Evolutionary conservation across 352 stramenopile species (phyloP).

Genomic region (Phytophthora niederhauseri): DNA sequence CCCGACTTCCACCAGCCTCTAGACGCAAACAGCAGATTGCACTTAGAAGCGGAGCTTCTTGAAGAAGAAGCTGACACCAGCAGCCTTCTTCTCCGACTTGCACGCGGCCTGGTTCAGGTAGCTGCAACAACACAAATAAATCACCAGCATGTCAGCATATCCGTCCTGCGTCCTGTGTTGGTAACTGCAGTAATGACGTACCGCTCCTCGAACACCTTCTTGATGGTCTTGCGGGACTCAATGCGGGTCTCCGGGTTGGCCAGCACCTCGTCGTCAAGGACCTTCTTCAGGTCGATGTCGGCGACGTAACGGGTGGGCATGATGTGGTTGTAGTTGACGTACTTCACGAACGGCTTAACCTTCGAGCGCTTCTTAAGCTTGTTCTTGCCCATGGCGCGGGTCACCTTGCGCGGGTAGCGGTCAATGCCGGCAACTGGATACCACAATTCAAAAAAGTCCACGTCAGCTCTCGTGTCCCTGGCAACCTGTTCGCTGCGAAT

Average conservation of each 20-base stretch:
- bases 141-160: constrained; percentile 22
- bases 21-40: constrained; percentile 46
- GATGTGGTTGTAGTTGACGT: constrained; percentile 99
- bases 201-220: constrained; percentile 99
- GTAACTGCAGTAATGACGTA: constrained; percentile 53
- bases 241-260: constrained; percentile 83
- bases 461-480: background rate
- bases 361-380: constrained; percentile 98
- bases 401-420: constrained; percentile 97
- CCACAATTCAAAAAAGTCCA: constrained; percentile 1
- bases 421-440: constrained; percentile 94
- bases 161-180: background rate
- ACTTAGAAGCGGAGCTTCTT: constrained; percentile 99
- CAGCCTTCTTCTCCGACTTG: constrained; percentile 99
- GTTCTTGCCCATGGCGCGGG: constrained; percentile 95
- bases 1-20: constrained; percentile 54
- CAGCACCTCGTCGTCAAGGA: constrained; percentile 92
- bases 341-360: constrained; percentile 99
- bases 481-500: background rate
- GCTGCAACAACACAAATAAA: constrained; percentile 28
- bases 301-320: constrained; percentile 99
- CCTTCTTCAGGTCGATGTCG: constrained; percentile 99
- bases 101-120: constrained; percentile 95
- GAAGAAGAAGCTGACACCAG: constrained; percentile 99
- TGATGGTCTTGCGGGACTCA: constrained; percentile 98